Evolutionary conservation across 352 stramenopile species (phyloP).

Genomic region (Thalassiosira exigua): DNA sequence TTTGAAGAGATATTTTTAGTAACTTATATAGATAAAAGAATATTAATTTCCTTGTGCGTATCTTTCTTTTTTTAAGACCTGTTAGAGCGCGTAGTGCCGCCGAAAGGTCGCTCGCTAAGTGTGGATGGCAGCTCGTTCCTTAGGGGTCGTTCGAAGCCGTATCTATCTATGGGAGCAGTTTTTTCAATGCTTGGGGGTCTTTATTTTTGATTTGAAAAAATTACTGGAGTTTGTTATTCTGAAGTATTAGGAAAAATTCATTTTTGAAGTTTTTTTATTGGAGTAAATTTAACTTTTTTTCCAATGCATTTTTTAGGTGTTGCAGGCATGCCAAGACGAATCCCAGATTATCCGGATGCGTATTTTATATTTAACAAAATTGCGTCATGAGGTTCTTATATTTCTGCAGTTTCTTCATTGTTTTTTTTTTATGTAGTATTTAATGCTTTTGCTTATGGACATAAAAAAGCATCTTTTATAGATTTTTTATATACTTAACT

Average conservation of each 20-base stretch:
- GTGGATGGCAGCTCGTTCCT: no score
- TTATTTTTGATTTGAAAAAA: constrained; percentile 72
- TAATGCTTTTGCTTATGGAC: constrained; percentile 31
- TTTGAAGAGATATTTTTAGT: no score
- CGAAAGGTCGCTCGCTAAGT: no score
- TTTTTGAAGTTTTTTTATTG: constrained; percentile 73
- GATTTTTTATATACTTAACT: neutral
- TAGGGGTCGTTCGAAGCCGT: no score
- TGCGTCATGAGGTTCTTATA: constrained; percentile 78
- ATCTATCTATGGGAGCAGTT: constrained; percentile 17
- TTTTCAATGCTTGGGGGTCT: constrained; percentile 40
- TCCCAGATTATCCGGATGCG: constrained; percentile 68
- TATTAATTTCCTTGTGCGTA: no score
- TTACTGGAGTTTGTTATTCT: constrained; percentile 59
- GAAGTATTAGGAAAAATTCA: constrained; percentile 73
- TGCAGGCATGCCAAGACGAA: constrained; percentile 62
- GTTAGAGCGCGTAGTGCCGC: no score
- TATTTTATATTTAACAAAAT: constrained; percentile 66
- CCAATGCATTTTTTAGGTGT: constrained; percentile 73
- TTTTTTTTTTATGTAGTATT: constrained; percentile 44
- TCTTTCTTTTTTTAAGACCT: no score
- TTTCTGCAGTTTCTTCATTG: constrained; percentile 73
- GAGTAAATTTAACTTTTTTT: constrained; percentile 75
- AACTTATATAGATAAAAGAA: no score
- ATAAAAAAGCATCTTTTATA: constrained; percentile 21